Percentiles rank a stretch among this genome's conserved stretches.
phyloP scores from a whole-genome alignment of 192 early-diverging fungal species.

The Mortierella antarctica region DNA sequence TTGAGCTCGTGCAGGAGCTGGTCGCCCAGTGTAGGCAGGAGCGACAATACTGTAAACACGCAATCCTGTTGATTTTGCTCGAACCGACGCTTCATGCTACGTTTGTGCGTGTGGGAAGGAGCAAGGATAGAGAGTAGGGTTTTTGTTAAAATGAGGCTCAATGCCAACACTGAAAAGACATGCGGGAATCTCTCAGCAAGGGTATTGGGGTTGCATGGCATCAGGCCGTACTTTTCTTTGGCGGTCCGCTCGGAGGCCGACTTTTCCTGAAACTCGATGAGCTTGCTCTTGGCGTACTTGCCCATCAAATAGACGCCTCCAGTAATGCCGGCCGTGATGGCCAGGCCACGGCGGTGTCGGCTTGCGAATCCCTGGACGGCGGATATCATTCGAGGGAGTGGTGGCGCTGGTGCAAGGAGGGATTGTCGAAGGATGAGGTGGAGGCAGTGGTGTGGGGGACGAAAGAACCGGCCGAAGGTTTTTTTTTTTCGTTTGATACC shows the following conservation, averaged over 20 bases:
- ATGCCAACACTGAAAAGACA: too few species aligned
- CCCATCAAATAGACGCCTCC: constrained; percentile 79
- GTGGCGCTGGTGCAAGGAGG: too few species aligned
- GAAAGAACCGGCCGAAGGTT: too few species aligned
- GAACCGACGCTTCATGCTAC: constrained; percentile 87
- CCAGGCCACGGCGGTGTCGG: constrained; percentile 71
- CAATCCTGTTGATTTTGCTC: constrained; percentile 96
- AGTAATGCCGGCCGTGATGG: constrained; percentile 74
- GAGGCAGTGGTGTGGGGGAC: too few species aligned
- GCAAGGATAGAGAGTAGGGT: not conserved
- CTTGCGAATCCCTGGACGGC: constrained; percentile 70
- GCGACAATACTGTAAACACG: constrained; percentile 82
- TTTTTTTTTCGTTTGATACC: too few species aligned
- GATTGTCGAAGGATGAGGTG: too few species aligned
- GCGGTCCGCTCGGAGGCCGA: constrained; percentile 73
- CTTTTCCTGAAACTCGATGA: constrained; percentile 78
- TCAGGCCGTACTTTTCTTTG: constrained; percentile 75
- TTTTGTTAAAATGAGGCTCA: constrained; percentile 1
- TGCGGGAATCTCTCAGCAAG: not conserved
- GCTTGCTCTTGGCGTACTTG: constrained; percentile 77
- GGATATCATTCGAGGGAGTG: constrained; percentile 29
- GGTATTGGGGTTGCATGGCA: too few species aligned
- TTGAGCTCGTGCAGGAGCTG: constrained; percentile 78
- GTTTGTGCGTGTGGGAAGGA: constrained; percentile 29
- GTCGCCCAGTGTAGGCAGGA: constrained; percentile 84